phyloP scores from a whole-genome alignment of 331 rosid genomes.

The Telfairia occidentalis region DNA sequence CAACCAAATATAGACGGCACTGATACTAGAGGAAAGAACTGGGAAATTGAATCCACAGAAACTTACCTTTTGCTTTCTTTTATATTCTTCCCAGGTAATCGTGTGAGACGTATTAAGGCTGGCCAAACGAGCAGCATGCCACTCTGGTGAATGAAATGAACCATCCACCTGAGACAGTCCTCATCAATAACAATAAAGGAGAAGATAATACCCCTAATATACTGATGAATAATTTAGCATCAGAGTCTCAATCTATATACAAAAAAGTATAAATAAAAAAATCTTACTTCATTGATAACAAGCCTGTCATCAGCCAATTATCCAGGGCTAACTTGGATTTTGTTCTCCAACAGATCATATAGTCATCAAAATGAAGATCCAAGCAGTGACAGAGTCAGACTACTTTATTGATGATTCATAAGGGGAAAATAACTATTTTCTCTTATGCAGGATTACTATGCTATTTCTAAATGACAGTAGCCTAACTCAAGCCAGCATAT shows the following conservation, averaged over 20 bases:
- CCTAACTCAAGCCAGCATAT: not conserved
- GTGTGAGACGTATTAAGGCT: constrained; percentile 98
- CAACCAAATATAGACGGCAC: not conserved
- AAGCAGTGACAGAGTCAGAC: constrained; percentile 4
- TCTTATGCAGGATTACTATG: not conserved
- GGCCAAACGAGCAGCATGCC: constrained; percentile 99
- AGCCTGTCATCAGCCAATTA: constrained; percentile 14
- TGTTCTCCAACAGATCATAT: constrained; percentile 8
- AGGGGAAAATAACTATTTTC: not conserved
- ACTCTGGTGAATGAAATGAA: constrained; percentile 99
- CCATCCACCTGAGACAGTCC: constrained; percentile 99
- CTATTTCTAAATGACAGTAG: not conserved
- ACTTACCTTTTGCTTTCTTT: constrained; percentile 80
- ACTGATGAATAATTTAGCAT: not conserved
- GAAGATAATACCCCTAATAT: constrained; percentile 20
- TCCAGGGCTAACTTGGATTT: constrained; percentile 12
- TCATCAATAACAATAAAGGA: constrained; percentile 64
- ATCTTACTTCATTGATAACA: constrained; percentile 5
- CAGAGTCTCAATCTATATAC: not conserved
- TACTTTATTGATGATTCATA: not conserved
- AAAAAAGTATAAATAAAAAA: not conserved
- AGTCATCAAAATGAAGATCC: constrained; percentile 3
- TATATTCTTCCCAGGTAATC: constrained; percentile 91
- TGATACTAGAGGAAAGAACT: not conserved
- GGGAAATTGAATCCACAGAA: not conserved